Evolutionary conservation across 2,329 filamentous ascomycete species (phyloP), one percentile per base, ranked within the genome.

Genomic region (Pseudogymnoascus sp.): DNA sequence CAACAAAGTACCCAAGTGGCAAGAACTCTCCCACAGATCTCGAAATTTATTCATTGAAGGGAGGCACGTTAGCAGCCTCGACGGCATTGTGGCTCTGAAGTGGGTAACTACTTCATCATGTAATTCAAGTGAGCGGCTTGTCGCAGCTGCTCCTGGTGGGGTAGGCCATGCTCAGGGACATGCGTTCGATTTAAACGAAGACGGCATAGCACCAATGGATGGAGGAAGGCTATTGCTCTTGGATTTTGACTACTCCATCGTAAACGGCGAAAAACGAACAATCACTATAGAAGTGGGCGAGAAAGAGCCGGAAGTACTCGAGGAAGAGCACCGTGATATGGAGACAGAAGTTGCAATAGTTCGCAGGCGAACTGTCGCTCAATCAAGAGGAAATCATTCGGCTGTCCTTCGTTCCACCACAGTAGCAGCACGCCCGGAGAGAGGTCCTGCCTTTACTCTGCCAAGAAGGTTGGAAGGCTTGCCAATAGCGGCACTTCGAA

Each of bases 261-360:
- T 68, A 3, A 75, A 88, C 68, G 86, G 85, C 3, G 71, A 73
- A 41, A 76, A 77, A 60, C 74, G 72, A 1, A 81, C 87, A 62
- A 72, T 89, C 39, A 84, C 79, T 1, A 86, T 94, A 58, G 89
- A 92, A 68, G 83, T 92, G 23, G 89, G 89, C 9, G 83, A 84
- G 30, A 80, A 80, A 21, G 78, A 85, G 55, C 83, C 88, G 0
- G 88, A 90, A 69, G 74, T 83, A 0, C 74, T 94, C 15, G 82
- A 86, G 65, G 89, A 92, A 69, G 86, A 89, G 67, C 80, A 82
- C 63, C 82, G 86, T 19, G 88, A 90, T 66, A 76, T 92, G 61
- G 89, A 86, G 60, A 83, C 85, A 1, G 89, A 92, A 70, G 88
- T 94, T 18, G 89, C 89, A 63, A 83, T 92, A 66, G 87, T 90